Percentiles rank a stretch among this genome's conserved stretches.
phyloP scores from a whole-genome alignment of 495 filamentous ascomycete genomes.

The Annulohypoxylon stygium region DNA sequence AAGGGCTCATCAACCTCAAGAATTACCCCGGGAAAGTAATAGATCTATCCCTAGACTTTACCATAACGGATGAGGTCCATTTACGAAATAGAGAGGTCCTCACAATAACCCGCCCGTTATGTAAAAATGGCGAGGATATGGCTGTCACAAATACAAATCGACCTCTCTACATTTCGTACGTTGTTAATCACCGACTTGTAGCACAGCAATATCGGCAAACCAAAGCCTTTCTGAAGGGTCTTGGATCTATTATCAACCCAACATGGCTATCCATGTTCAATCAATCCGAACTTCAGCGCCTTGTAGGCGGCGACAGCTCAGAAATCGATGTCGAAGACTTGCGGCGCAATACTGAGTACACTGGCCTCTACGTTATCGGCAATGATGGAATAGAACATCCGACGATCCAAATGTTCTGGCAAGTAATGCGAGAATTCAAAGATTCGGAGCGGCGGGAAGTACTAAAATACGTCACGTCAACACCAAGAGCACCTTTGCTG shows the following conservation, averaged over 20 bases:
- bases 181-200: conserved; percentile 86
- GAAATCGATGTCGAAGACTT: conserved; percentile 91
- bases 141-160: conserved; percentile 92
- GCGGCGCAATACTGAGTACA: conserved; percentile 86
- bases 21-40: conserved; percentile 88
- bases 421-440: conserved; percentile 80
- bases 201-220: conserved; percentile 83
- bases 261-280: conserved; percentile 99
- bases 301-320: conserved; percentile 86
- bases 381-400: conserved; percentile 89
- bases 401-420: conserved; percentile 89
- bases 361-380: conserved; percentile 87
- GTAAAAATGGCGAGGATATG: conserved; percentile 78
- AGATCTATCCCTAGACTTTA: conserved; percentile 88
- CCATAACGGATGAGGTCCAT: conserved; percentile 82
- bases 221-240: conserved; percentile 84
- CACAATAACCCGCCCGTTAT: conserved; percentile 78
- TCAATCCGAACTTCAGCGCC: conserved; percentile 90
- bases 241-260: conserved; percentile 89
- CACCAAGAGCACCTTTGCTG: conserved; percentile 89
- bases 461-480: conserved; percentile 95
- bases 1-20: conserved; percentile 89
- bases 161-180: conserved; percentile 91
- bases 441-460: conserved; percentile 86
- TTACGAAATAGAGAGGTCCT: conserved; percentile 62